Evolutionary conservation across 352 stramenopile genomes (phyloP).

Genomic region (Globisporangium takayamanum): DNA sequence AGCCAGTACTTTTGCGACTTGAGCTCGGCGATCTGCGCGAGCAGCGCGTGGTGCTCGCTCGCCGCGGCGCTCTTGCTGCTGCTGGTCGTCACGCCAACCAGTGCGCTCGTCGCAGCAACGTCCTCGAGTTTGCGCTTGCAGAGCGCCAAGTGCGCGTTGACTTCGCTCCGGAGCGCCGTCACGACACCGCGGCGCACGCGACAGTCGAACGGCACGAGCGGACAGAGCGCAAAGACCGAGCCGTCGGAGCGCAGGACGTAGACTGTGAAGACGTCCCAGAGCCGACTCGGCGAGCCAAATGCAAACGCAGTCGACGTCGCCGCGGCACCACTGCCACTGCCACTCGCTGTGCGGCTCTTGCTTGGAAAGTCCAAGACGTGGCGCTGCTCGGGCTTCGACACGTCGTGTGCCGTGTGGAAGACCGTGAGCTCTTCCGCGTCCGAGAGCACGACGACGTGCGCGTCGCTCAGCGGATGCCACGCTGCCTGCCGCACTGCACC

Average conservation of each 20-base stretch:
- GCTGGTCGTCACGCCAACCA: not conserved
- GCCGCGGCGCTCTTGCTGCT: not conserved
- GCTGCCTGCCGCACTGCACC: conserved; percentile 40
- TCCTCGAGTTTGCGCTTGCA: conserved; percentile 40
- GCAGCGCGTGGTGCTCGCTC: conserved; percentile 17
- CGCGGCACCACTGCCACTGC: not conserved
- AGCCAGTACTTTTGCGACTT: conserved; percentile 86
- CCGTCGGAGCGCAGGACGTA: conserved; percentile 72
- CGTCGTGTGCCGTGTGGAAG: conserved; percentile 59
- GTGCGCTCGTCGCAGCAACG: not conserved
- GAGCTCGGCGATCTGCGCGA: conserved; percentile 43
- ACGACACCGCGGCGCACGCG: conserved; percentile 35
- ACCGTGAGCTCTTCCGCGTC: conserved; percentile 70
- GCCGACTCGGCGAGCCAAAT: conserved; percentile 44
- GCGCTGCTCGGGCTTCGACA: conserved; percentile 65
- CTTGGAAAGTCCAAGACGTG: conserved; percentile 47
- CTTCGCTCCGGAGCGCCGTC: conserved; percentile 46
- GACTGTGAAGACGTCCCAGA: conserved; percentile 74
- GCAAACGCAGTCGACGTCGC: conserved; percentile 43
- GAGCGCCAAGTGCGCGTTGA: conserved; percentile 50
- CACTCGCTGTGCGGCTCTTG: conserved; percentile 20
- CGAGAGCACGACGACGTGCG: conserved; percentile 64
- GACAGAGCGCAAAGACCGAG: conserved; percentile 61
- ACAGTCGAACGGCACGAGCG: conserved; percentile 60
- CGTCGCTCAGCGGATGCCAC: conserved; percentile 72